Evolutionary conservation across 1,284 basidiomycete species (phyloP).

Genomic region (Ganoderma lingzhi): DNA sequence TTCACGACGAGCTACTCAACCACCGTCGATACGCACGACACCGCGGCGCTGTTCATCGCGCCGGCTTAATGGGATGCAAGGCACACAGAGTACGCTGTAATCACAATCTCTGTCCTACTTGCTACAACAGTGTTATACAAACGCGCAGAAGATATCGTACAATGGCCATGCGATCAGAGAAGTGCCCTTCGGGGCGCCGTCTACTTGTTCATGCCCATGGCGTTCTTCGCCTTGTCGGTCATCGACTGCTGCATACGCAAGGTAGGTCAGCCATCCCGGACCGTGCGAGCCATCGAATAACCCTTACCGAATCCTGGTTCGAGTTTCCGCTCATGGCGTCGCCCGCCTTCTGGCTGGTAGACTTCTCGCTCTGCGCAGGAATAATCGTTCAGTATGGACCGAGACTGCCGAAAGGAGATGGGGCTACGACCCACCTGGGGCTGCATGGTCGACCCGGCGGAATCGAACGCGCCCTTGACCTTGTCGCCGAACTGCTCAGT

Average conservation of each 20-base stretch:
- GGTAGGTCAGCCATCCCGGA: too few species aligned
- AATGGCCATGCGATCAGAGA: not conserved
- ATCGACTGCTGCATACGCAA: slow-evolving; percentile 35
- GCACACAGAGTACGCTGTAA: not conserved
- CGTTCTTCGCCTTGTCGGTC: slow-evolving; percentile 41
- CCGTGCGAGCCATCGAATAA: not conserved
- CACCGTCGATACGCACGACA: slow-evolving; percentile 58
- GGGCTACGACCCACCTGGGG: slow-evolving; percentile 40
- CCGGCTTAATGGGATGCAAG: not conserved
- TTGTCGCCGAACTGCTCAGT: slow-evolving; percentile 47
- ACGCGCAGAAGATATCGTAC: slow-evolving; percentile 1
- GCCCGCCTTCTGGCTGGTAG: slow-evolving; percentile 49
- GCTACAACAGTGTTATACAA: not conserved
- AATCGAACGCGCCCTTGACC: slow-evolving; percentile 45
- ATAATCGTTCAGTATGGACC: not conserved
- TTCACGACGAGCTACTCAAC: slow-evolving; percentile 49
- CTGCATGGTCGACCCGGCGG: slow-evolving; percentile 44
- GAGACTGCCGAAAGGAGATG: not conserved
- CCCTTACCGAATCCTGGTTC: slow-evolving; percentile 40
- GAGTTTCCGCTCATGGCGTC: slow-evolving; percentile 59
- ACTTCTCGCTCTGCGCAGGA: not conserved
- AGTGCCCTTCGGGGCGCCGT: not conserved
- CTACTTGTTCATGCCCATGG: slow-evolving; percentile 37
- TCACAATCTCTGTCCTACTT: not conserved
- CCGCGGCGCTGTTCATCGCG: slow-evolving; percentile 44